Evolutionary conservation across 2,329 filamentous ascomycete genomes (phyloP), one percentile per base, ranked within the genome.

Genomic region (Colletotrichum chlorophyti): DNA sequence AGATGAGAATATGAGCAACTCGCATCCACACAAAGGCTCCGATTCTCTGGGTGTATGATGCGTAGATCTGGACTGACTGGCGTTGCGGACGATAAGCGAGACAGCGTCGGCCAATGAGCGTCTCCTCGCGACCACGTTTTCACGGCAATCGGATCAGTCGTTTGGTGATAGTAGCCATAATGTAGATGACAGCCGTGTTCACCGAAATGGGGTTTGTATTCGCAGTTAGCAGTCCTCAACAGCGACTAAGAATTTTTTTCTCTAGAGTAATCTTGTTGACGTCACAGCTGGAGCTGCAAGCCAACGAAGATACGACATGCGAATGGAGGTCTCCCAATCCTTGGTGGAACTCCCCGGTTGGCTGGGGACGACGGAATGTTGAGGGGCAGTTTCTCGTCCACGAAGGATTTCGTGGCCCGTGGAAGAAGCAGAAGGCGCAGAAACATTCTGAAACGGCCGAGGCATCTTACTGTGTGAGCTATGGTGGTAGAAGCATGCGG

Each of bases 401-500:
- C n/a, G n/a, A n/a, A n/a, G n/a, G n/a, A n/a, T n/a, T n/a, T n/a
- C n/a, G n/a, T n/a, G n/a, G n/a, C n/a, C n/a, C n/a, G n/a, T n/a
- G n/a, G n/a, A n/a, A n/a, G n/a, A n/a, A n/a, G n/a, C n/a, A n/a
- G n/a, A n/a, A n/a, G n/a, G n/a, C n/a, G n/a, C n/a, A n/a, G n/a
- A n/a, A 9, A 17, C 14, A 49, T 29, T 43, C 43, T 60, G 51
- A 60, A 60, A 60, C 57, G 29, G 38, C 57, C 57, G 51, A 60
- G 57, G 52, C 26, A 50, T n/a, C 10, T 29, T 57, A 32, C 19
- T 46, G 43, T 21, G 43, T 15, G 26, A 41, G 32, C n/a, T 32
- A 14, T 27, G 5, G 24, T 47, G 34, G n/a, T n/a, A n/a, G n/a
- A n/a, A n/a, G n/a, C n/a, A n/a, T n/a, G n/a, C n/a, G n/a, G n/a